Evolutionary conservation across 257 asterid genomes (phyloP).

Genomic region (Verbascum thapsus): DNA sequence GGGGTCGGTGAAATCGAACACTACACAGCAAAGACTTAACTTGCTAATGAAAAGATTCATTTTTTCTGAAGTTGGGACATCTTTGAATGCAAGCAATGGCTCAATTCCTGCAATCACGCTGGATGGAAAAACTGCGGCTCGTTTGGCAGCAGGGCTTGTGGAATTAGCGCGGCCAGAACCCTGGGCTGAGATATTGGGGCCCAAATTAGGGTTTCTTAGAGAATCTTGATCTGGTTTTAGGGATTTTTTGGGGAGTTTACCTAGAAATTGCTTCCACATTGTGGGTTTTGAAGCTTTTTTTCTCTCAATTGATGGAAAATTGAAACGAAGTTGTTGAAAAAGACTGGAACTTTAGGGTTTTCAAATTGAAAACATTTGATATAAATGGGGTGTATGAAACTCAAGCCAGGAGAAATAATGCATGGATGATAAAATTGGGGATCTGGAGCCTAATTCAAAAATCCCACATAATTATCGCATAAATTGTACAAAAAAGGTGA

Average conservation of each 20-base stretch:
- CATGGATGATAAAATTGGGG: constrained; percentile 38
- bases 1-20: constrained; percentile 75
- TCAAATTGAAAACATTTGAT: constrained; percentile 38
- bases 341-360: constrained; percentile 35
- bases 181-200: constrained; percentile 33
- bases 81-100: constrained; percentile 83
- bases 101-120: constrained; percentile 74
- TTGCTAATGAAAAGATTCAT: constrained; percentile 88
- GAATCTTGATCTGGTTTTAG: constrained; percentile 51
- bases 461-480: constrained; percentile 24
- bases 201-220: constrained; percentile 42
- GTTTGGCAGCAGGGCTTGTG: constrained; percentile 42
- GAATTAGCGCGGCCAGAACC: constrained; percentile 41
- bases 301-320: constrained; percentile 21
- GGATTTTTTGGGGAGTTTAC: constrained; percentile 70
- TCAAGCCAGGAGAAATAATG: constrained; percentile 20
- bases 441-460: constrained; percentile 34
- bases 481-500: constrained; percentile 34
- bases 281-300: constrained; percentile 23
- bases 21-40: constrained; percentile 85
- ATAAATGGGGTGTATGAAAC: constrained; percentile 29
- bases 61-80: constrained; percentile 68
- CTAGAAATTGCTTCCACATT: constrained; percentile 85
- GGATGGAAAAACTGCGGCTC: constrained; percentile 74
- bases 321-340: constrained; percentile 15